Base-by-base conservation (phyloP, 371 early-diverging fungal species). In the Mortierella sp. region DNA sequence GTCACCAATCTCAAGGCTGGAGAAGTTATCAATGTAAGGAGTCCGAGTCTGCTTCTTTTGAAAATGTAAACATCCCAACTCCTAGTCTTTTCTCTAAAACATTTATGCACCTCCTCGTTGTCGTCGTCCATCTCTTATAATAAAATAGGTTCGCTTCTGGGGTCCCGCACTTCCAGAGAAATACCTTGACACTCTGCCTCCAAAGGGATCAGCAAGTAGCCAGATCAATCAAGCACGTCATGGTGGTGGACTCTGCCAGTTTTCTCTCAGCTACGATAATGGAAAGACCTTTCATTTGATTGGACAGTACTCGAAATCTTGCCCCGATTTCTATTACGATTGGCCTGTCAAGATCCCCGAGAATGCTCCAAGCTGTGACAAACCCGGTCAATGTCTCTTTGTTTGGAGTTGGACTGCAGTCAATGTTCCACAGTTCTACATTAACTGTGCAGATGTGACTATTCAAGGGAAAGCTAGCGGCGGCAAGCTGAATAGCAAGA, bases 391-490 rank as follows among this genome's bases (percentile, higher is more conserved):
- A 35, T 81, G 81, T 11, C 72, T 89, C 12, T 90, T 94, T 73
- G 87, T 90, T 5, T 94, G 94, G 94, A 71, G 87, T 8, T 94
- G 92, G 92, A 87, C 89, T 22, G 90, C 90, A 14, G 74, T 71
- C 9, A 92, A 89, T 20, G 86, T 90, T 61, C 88, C 89, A 43
- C 93, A 93, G 81, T 93, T 86, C 66, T 94, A 94, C 84, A 86
- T 87, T 83, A 90, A 90, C 84, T 93, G 94, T 72, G 90, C 90
- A 28, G 93, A 94, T 68, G 83, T 93, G 16, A 75, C 64, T 14
- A 87, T 94, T 47, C 30, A 72, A 2, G 88, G 89, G 1, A 39
- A 16, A 1, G 52, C 28, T 2, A 16, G 22, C 2, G 75, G 75
- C 6, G 75, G 75, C 6, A 20, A 47, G 22, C 35, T 64, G 14